Conservation (phyloP, 2,329 filamentous ascomycete species). For the Didymella segeticola region DNA sequence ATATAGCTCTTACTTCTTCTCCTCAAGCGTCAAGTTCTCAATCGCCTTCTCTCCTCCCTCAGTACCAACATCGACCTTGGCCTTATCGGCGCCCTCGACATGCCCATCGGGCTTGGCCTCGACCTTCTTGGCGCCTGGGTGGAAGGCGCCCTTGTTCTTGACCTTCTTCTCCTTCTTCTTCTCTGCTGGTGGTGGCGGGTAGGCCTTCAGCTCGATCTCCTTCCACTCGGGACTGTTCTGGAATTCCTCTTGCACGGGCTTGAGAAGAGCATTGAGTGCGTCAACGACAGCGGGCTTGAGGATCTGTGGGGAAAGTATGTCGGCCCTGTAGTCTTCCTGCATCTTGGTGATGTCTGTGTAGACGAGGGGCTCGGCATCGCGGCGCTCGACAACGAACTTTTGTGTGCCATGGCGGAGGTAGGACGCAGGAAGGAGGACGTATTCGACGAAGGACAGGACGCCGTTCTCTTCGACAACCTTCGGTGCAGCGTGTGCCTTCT, state of each 20-base stretch:
- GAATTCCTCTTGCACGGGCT: constrained; percentile 78
- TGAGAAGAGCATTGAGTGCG: constrained; percentile 75
- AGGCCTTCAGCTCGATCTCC: constrained; percentile 76
- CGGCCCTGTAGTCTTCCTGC: constrained; percentile 79
- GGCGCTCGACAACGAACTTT: constrained; percentile 72
- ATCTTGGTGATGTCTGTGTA: constrained; percentile 80
- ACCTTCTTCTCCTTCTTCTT: constrained; percentile 73
- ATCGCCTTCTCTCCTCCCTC: constrained; percentile 44
- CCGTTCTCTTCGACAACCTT: constrained; percentile 84
- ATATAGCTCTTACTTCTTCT: constrained; percentile 24
- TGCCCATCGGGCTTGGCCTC: constrained; percentile 55
- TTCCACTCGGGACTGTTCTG: constrained; percentile 79
- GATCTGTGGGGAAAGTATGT: constrained; percentile 84
- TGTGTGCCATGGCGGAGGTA: constrained; percentile 62
- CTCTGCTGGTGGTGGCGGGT: constrained; percentile 71
- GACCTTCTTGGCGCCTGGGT: constrained; percentile 55
- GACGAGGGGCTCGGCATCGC: constrained; percentile 75
- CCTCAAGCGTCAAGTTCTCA: constrained; percentile 41
- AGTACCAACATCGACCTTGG: constrained; percentile 51
- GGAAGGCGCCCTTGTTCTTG: constrained; percentile 76
- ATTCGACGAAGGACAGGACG: constrained; percentile 84
- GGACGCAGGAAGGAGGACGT: constrained; percentile 79
- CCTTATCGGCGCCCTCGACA: constrained; percentile 52
- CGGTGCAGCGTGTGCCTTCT: constrained; percentile 82
- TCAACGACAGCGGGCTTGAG: constrained; percentile 84